These are phyloP conservation scores for Aphanoascus verrucosus DNA, from an alignment of 2,329 filamentous ascomycete species.

Conservation along the genomic window DNA sequence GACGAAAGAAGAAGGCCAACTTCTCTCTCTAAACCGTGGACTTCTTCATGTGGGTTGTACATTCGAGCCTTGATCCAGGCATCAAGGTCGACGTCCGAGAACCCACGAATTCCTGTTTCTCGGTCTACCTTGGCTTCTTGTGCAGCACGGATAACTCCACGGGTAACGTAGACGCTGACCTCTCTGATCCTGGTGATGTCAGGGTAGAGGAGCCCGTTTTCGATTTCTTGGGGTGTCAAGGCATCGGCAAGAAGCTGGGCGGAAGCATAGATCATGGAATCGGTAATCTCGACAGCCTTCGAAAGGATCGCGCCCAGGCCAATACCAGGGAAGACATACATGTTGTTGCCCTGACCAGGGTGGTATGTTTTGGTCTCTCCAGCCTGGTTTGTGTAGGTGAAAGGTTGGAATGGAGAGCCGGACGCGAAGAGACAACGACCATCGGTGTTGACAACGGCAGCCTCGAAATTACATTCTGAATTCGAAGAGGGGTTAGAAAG, in stretches of 20 bases:
- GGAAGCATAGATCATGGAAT: slow-evolving; percentile 94
- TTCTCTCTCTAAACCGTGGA: slow-evolving; percentile 38
- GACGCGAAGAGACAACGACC: slow-evolving; percentile 89
- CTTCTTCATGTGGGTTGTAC: slow-evolving; percentile 41
- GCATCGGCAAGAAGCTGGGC: slow-evolving; percentile 69
- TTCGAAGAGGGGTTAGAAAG: slow-evolving; percentile 93
- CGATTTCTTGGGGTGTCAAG: slow-evolving; percentile 69
- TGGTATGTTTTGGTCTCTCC: slow-evolving; percentile 56
- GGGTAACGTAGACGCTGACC: slow-evolving; percentile 73
- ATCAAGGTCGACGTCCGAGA: slow-evolving; percentile 37
- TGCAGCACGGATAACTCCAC: slow-evolving; percentile 87
- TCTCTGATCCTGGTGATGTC: slow-evolving; percentile 84
- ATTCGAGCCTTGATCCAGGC: slow-evolving; percentile 40
- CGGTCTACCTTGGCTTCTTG: slow-evolving; percentile 63
- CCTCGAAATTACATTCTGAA: slow-evolving; percentile 95
- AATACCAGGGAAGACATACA: slow-evolving; percentile 94
- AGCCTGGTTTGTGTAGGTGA: slow-evolving; percentile 51
- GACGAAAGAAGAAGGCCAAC: slow-evolving; percentile 34
- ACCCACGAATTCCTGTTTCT: slow-evolving; percentile 34
- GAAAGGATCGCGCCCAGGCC: slow-evolving; percentile 86
- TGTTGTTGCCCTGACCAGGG: slow-evolving; percentile 68
- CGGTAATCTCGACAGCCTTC: slow-evolving; percentile 76
- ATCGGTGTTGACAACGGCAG: slow-evolving; percentile 81
- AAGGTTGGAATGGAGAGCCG: slow-evolving; percentile 76
- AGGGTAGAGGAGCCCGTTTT: slow-evolving; percentile 79